Base-by-base conservation (phyloP, 441 rosid genomes). In the Cnidoscolus chayamansa region DNA sequence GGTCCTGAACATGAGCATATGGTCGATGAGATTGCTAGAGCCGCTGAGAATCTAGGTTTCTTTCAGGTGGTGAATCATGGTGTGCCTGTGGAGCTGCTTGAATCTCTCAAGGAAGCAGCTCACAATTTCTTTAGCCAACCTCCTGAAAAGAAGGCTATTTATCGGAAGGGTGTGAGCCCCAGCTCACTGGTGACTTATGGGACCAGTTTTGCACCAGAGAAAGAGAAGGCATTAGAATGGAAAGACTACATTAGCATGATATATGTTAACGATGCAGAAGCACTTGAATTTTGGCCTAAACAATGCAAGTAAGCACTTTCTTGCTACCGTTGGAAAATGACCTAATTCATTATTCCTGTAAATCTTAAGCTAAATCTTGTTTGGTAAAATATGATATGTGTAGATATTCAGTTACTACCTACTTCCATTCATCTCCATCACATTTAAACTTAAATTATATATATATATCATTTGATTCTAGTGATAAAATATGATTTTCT, bases 61-160 rank as follows among this genome's bases (percentile, higher is more conserved):
- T 84, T 86, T 79, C 79, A 82, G 73, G 91, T 89, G 61, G 83
- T 83, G 70, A 87, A 85, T 74, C 91, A 89, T 66, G 93, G 88
- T 0, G 84, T 86, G n/a, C 80, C 89, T 3, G 61, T 74, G 3
- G 83, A 83, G 72, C 72, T 83, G 59, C 83, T 87, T 0, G 90
- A 86, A 66, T 72, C 68, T 19, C 76, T 83, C 6, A 83, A 86
- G 62, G 74, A n/a, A 1, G 67, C 87, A 0, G 89, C 86, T 0
- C 86, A 83, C 67, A 71, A 75, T 25, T 84, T 86, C 75, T 84
- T 85, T 20, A 73, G 80, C 11, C 79, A 76, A 61, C 49, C 86
- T 0, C 69, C 81, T 0, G 85, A 82, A 68, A 78, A 75, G 65
- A 86, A 82, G 72, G 79, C 83, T 0, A 58, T 79, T 49, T 87